A percentile compares a stretch with the other conserved stretches of the same genome.
Evolutionary conservation across 352 stramenopile genomes (phyloP).

Genomic region (Pythium folliculosum): DNA sequence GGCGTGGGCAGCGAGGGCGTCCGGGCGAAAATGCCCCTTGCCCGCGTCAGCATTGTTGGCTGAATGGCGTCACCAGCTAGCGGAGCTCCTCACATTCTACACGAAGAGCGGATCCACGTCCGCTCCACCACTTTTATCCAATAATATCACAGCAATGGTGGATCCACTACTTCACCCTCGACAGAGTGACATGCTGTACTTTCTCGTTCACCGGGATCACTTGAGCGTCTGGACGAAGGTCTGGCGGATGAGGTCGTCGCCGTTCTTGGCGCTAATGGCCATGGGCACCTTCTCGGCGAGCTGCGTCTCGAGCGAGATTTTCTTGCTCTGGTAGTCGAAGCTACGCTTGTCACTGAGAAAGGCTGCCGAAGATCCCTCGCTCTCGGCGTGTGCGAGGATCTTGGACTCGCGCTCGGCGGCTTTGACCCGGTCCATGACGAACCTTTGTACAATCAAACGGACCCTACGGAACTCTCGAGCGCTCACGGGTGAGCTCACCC

Average conservation of each 20-base stretch:
- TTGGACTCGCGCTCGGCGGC: slow-evolving; percentile 62
- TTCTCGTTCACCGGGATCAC: slow-evolving; percentile 3
- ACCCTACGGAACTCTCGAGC: too few relatives aligned
- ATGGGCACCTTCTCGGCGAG: slow-evolving; percentile 63
- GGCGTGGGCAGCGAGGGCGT: neutral
- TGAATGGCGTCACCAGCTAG: slow-evolving; percentile 3
- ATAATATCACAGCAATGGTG: slow-evolving; percentile 22
- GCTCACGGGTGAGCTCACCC: slow-evolving; percentile 54
- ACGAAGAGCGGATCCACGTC: slow-evolving; percentile 2
- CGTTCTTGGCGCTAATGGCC: slow-evolving; percentile 84
- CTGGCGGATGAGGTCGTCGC: slow-evolving; percentile 76
- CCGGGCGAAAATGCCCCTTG: neutral
- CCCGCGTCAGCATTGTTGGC: slow-evolving; percentile 18
- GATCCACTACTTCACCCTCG: slow-evolving; percentile 17
- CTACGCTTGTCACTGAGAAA: slow-evolving; percentile 75
- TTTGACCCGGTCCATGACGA: slow-evolving; percentile 69
- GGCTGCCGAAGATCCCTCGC: slow-evolving; percentile 53
- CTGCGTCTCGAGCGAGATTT: slow-evolving; percentile 56
- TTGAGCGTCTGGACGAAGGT: slow-evolving; percentile 43
- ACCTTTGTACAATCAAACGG: too few relatives aligned
- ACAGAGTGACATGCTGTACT: slow-evolving; percentile 3
- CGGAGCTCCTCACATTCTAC: neutral
- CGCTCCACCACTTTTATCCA: slow-evolving; percentile 11
- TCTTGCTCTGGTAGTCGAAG: slow-evolving; percentile 80
- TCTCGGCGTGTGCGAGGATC: slow-evolving; percentile 54